Evolutionary conservation across 192 early-diverging fungal species (phyloP).

Genomic region (Podila minutissima): DNA sequence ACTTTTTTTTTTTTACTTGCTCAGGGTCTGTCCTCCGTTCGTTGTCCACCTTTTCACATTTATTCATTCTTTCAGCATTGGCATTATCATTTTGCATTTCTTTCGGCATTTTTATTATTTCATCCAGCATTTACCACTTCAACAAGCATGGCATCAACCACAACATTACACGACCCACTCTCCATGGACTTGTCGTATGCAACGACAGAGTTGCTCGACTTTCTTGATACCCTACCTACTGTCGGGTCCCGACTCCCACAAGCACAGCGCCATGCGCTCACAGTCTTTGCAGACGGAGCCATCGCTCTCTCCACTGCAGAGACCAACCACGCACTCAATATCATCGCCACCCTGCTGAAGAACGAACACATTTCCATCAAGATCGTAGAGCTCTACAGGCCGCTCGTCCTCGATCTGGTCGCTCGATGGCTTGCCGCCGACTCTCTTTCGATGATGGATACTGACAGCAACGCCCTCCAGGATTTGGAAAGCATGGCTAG

Average conservation of each 20-base stretch:
- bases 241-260: constrained; percentile 9
- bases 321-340: constrained; percentile 27
- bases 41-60: constrained; percentile 1
- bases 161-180: constrained; percentile 46
- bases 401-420: constrained; percentile 82
- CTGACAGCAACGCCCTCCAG: constrained; percentile 6
- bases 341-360: constrained; percentile 39
- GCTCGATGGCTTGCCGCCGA: constrained; percentile 76
- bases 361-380: constrained; percentile 26
- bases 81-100: constrained; percentile 13
- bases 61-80: neutral
- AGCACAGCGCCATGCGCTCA: constrained; percentile 22
- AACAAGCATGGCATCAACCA: constrained; percentile 21
- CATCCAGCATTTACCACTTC: neutral
- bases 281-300: constrained; percentile 14
- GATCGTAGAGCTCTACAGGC: constrained; percentile 68
- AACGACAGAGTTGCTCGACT: constrained; percentile 42
- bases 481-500: constrained; percentile 53
- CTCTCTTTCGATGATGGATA: constrained; percentile 27
- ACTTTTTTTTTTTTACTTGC: neutral
- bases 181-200: constrained; percentile 40
- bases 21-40: constrained; percentile 1
- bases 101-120: constrained; percentile 1
- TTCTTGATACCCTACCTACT: constrained; percentile 44
- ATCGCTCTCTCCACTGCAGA: constrained; percentile 8